phyloP scores from a whole-genome alignment of 1,284 basidiomycete genomes.

The Stygiomarasmius scandens region DNA sequence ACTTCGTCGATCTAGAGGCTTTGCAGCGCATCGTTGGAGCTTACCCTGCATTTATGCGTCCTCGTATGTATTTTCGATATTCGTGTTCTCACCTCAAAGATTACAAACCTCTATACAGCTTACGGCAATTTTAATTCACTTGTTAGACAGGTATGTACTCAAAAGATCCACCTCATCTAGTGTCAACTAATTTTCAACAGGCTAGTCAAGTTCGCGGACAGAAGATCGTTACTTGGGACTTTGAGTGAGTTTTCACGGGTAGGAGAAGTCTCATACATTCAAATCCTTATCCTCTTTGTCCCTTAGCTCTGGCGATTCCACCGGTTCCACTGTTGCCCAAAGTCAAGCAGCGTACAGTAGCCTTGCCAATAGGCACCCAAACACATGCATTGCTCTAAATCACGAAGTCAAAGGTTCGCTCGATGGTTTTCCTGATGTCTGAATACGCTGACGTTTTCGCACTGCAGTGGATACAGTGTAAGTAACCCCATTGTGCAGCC shows the following conservation, averaged over 20 bases:
- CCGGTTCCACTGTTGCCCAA: conserved; percentile 33
- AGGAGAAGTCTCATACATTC: not conserved
- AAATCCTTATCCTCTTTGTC: not conserved
- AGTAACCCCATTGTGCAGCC: conserved; percentile 8
- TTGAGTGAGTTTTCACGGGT: conserved; percentile 35
- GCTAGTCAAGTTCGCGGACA: conserved; percentile 45
- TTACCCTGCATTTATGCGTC: conserved; percentile 38
- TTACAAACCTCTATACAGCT: conserved; percentile 21
- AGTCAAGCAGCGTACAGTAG: conserved; percentile 33
- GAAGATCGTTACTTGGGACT: conserved; percentile 43
- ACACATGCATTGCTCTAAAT: conserved; percentile 44
- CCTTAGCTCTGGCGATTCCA: conserved; percentile 39
- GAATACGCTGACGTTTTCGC: not conserved
- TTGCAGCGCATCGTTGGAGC: conserved; percentile 34
- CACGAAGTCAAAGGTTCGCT: conserved; percentile 42
- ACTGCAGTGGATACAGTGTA: conserved; percentile 40
- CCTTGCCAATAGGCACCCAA: conserved; percentile 34
- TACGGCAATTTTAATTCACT: conserved; percentile 40
- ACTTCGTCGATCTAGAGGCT: conserved; percentile 25
- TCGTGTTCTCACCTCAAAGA: not conserved
- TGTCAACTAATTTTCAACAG: too few relatives aligned
- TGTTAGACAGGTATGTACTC: conserved; percentile 30
- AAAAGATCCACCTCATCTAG: too few relatives aligned
- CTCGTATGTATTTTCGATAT: conserved; percentile 12
- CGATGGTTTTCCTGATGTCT: too few relatives aligned